Evolutionary conservation across 192 early-diverging fungal species (phyloP), one percentile per base, ranked within the genome.

Genomic region (Martensiomyces pterosporus): DNA sequence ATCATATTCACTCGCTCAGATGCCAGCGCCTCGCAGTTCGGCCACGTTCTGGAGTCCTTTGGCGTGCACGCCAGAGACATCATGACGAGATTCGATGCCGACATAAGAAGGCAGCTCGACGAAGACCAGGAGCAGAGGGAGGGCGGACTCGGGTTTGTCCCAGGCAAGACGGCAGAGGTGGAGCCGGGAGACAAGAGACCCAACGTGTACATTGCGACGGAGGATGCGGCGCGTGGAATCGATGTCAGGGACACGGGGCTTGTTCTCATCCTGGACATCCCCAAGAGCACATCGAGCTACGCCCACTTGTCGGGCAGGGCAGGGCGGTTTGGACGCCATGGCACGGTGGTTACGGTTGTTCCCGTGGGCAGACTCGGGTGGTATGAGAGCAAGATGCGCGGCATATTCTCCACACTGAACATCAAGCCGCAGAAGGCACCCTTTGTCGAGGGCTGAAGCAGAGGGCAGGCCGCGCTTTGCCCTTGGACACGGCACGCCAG

Each of bases 261-360:
- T 58, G 90, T 97, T 4, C 83, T 90, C 24, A 84, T 97, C 46
- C 64, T 94, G 2, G 91, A 87, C n/a, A 52, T 82, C 7, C 88
- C 91, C 3, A 76, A 79, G 10, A 78, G 75, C 0, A 60, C 78
- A 17, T 67, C 78, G 5, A 83, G 81, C 41, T 97, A 92, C 58
- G 49, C 89, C 9, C 94, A 97, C 47, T 87, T 94, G 85, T 85
- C 91, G 1, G 91, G 94, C 16, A 68, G 94, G 14, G 83, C 88
- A 0, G 91, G 90, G 6, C 60, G 94, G 17, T 84, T 88, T 60
- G 90, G 87, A 0, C 65, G 76, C 9, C 0, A 38, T 0, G 70
- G 70, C 48, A 34, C 33, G 0, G 59, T 66, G 12, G 47, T 74
- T 3, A 47, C 63, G 9, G 64, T 74, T 1, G 63, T 74, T 21